A percentile compares a stretch with the other conserved stretches of the same genome.
Conservation (phyloP, 192 early-diverging fungal genomes). For the Backusella tuberculispora region DNA sequence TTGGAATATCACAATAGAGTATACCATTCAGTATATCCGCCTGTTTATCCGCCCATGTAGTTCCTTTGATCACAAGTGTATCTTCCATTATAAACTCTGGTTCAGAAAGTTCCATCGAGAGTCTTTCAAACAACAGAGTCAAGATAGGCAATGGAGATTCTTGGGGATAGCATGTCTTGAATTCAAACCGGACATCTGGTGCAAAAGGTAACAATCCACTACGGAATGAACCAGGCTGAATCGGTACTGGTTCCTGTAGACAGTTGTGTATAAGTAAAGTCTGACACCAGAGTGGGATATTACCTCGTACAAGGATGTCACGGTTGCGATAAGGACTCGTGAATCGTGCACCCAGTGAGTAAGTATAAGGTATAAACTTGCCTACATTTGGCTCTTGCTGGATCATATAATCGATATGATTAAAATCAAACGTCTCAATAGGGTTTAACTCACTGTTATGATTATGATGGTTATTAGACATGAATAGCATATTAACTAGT, state of each 20-base stretch:
- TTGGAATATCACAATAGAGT: constrained; percentile 10
- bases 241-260: not conserved
- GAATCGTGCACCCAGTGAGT: not conserved
- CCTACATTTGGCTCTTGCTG: not conserved
- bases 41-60: constrained; percentile 5
- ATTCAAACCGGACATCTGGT: not conserved
- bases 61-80: not conserved
- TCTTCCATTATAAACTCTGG: constrained; percentile 9
- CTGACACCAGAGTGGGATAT: constrained; percentile 18
- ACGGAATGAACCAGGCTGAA: not conserved
- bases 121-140: not conserved
- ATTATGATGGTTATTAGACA: not conserved
- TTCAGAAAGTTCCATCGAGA: not conserved
- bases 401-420: constrained; percentile 7
- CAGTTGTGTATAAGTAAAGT: constrained; percentile 10
- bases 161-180: constrained; percentile 9
- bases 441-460: not conserved
- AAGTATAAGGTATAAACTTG: constrained; percentile 1
- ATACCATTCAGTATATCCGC: not conserved
- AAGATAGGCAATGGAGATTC: not conserved
- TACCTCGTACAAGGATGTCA: not conserved
- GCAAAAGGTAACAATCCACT: constrained; percentile 15
- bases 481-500: not conserved
- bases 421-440: constrained; percentile 7
- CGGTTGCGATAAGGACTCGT: not conserved